Percentiles rank a stretch among this genome's conserved stretches.
These are phyloP conservation scores for Hirsutella rhossiliensis DNA, from an alignment of 2,329 filamentous ascomycete species.

Conservation along the genomic window DNA sequence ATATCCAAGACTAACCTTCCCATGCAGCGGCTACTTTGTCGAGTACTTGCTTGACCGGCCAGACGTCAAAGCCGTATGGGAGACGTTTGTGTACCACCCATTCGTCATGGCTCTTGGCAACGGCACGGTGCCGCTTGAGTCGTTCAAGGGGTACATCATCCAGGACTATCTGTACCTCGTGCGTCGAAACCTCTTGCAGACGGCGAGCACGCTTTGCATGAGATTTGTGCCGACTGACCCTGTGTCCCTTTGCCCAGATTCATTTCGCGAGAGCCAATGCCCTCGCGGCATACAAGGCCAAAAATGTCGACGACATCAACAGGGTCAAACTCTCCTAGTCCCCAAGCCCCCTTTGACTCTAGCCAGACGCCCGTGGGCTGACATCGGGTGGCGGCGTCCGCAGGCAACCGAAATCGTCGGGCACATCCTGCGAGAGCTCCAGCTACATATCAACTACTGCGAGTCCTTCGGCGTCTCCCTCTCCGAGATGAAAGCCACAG, in stretches of 20 bases:
- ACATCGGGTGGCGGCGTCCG: neutral
- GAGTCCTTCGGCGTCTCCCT: slow-evolving; percentile 64
- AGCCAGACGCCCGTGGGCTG: too few relatives aligned
- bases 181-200: slow-evolving; percentile 11
- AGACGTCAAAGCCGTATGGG: slow-evolving; percentile 66
- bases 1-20: neutral
- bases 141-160: slow-evolving; percentile 79
- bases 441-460: slow-evolving; percentile 75
- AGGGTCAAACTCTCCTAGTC: slow-evolving; percentile 36
- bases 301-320: slow-evolving; percentile 58
- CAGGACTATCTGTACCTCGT: slow-evolving; percentile 90
- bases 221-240: neutral
- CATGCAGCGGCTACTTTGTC: slow-evolving; percentile 57
- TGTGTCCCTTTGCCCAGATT: slow-evolving; percentile 31
- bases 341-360: neutral
- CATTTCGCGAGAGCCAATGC: slow-evolving; percentile 85
- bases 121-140: slow-evolving; percentile 60
- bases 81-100: slow-evolving; percentile 63
- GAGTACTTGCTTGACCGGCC: slow-evolving; percentile 68
- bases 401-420: slow-evolving; percentile 47
- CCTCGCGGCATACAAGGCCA: slow-evolving; percentile 75
- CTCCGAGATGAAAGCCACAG: slow-evolving; percentile 57
- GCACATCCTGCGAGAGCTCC: slow-evolving; percentile 69
- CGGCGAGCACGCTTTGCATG: neutral
- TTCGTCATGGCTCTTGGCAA: slow-evolving; percentile 70